Evolutionary conservation across 208 protist genomes (phyloP).

Genomic region (Jaenimonas drosophilae): DNA sequence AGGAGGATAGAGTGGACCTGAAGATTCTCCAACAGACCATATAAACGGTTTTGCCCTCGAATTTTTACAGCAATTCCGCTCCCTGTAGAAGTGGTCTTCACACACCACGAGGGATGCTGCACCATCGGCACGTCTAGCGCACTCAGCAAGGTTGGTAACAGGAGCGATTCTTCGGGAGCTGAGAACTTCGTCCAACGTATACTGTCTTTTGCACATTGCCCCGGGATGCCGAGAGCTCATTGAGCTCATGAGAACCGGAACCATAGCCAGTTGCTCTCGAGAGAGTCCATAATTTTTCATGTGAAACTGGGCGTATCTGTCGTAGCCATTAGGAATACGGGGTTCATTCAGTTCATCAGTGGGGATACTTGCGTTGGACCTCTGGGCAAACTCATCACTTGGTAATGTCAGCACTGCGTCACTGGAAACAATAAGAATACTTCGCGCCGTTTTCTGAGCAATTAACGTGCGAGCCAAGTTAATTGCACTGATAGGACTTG

Average conservation of each 20-base stretch:
- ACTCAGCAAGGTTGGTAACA: constrained; percentile 43
- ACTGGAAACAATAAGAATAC: constrained; percentile 42
- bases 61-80: constrained; percentile 1
- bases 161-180: constrained; percentile 29
- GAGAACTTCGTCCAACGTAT: constrained; percentile 37
- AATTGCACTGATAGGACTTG: constrained; percentile 49
- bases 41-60: constrained; percentile 17
- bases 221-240: constrained; percentile 52
- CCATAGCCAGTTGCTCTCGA: constrained; percentile 73
- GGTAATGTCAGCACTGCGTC: constrained; percentile 44
- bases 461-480: constrained; percentile 37
- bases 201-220: constrained; percentile 36
- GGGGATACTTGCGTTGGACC: constrained; percentile 25
- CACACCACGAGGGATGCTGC: constrained; percentile 49
- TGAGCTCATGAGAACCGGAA: constrained; percentile 53
- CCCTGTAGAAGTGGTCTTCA: constrained; percentile 26
- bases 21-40: constrained; percentile 36
- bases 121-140: constrained; percentile 62
- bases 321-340: constrained; percentile 58
- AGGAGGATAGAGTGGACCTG: constrained; percentile 59
- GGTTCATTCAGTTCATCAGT: constrained; percentile 28
- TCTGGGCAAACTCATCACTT: constrained; percentile 23
- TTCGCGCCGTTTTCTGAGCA: constrained; percentile 16
- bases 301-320: constrained; percentile 63
- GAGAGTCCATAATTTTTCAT: constrained; percentile 48